These are phyloP conservation scores for Gillenia trifoliata DNA, from an alignment of 306 rosid species.

Conservation along the genomic window DNA sequence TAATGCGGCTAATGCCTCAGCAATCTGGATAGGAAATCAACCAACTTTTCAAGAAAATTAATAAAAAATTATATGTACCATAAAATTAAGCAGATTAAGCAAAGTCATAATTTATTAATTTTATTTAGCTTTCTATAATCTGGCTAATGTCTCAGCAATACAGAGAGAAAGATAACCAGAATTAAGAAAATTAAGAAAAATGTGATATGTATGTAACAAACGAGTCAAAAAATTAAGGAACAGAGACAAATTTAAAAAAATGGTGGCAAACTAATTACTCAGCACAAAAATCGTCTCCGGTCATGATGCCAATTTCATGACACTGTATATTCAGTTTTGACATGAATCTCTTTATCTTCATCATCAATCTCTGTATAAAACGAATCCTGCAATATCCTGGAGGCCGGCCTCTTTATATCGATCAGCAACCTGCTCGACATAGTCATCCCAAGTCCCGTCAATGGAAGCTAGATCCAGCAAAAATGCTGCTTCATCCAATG, in stretches of 20 bases:
- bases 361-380: constrained; percentile 51
- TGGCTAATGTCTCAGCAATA: not conserved
- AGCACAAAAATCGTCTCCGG: not conserved
- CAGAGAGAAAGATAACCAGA: not conserved
- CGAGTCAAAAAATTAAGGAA: not conserved
- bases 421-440: constrained; percentile 56
- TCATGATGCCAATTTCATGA: not conserved
- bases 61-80: not conserved
- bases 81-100: not conserved
- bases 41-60: not conserved
- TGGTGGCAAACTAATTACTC: not conserved
- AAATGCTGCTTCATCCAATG: constrained; percentile 89
- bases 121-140: not conserved
- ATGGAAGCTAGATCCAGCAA: constrained; percentile 86
- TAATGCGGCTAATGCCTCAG: too few species aligned
- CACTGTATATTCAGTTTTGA: not conserved
- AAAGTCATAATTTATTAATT: not conserved
- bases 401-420: constrained; percentile 83
- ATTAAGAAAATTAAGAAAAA: not conserved
- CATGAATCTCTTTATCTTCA: constrained; percentile 1
- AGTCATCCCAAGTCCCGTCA: constrained; percentile 84
- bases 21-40: not conserved
- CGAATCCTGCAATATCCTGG: constrained; percentile 57
- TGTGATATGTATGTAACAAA: not conserved
- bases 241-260: not conserved